Base-by-base conservation (phyloP, 441 rosid genomes). In the Brassica hybrid region DNA sequence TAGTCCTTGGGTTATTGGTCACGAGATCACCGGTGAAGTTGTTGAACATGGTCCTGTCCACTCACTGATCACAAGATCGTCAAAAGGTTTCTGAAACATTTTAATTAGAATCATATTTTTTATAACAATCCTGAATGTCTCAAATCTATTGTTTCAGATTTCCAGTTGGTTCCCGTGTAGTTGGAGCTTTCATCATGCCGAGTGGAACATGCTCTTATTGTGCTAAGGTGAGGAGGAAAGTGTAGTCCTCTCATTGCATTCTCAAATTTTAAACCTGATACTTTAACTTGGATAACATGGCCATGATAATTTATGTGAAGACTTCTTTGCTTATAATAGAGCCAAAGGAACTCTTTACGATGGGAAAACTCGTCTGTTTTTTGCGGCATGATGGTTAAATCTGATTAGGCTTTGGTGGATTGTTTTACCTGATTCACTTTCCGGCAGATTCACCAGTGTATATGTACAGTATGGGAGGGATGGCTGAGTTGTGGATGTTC, bases 391-490 rank as follows among this genome's bases (percentile, higher is more conserved):
- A 81, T 77, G 91, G 99, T n/a, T 92, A 84, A 79, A n/a, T n/a
- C 36, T 32, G 36, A 32, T 6, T 32, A 32, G 36, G 8, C 60
- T 36, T 52, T 58, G 36, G 21, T 41, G 50, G 6, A 32, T 32
- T 32, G 36, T 32, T 32, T 32, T 32, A 32, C 8, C 36, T 32
- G 36, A 32, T 25, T 79, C 0, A 50, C n/a, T 65, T 32, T n/a
- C 10, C 2, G 61, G 84, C 81, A 95, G 99, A 94, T 71, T 86
- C 88, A 67, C 99, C 99, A 0, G 90, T 95, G 19, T 95, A 79
- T 83, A 93, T 95, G 99, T 95, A 95, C 79, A 93, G 99, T 80
- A 95, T 95, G 99, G 99, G 99, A 83, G 99, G 99, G 78, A 88
- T 95, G 69, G 98, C 99, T 75, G 99, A 95, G 81, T 95, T 74